phyloP scores from a whole-genome alignment of 2,329 filamentous ascomycete species.

The Colletotrichum tabaci region DNA sequence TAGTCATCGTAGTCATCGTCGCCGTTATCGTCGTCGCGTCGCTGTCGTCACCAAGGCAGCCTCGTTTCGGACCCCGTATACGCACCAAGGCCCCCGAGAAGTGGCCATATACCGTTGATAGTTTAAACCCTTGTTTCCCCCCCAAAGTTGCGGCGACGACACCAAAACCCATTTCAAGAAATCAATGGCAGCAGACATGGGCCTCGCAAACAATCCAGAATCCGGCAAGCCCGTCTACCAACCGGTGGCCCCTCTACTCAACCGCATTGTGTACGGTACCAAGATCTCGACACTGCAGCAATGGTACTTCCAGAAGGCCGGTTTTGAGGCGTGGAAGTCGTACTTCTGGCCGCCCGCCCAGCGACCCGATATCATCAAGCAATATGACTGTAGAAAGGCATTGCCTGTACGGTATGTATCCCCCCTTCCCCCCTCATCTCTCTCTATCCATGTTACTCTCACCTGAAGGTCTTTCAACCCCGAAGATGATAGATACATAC shows the following conservation, averaged over 20 bases:
- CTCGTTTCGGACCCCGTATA: background rate
- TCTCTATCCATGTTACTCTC: too few relatives aligned
- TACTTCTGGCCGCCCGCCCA: slow-evolving; percentile 32
- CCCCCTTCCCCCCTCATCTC: background rate
- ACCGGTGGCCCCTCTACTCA: slow-evolving; percentile 26
- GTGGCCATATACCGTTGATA: slow-evolving; percentile 9
- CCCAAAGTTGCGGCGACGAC: too few relatives aligned
- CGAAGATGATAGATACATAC: too few relatives aligned
- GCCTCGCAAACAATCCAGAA: background rate
- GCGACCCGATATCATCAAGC: slow-evolving; percentile 43
- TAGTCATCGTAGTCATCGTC: background rate
- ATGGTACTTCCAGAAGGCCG: slow-evolving; percentile 35
- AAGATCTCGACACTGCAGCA: slow-evolving; percentile 37
- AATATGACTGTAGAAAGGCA: slow-evolving; percentile 38
- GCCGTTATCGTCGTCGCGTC: background rate
- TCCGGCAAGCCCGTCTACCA: slow-evolving; percentile 1
- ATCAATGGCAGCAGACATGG: slow-evolving; percentile 5
- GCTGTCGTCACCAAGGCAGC: background rate
- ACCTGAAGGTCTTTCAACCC: too few relatives aligned
- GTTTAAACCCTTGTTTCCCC: background rate
- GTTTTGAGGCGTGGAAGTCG: slow-evolving; percentile 32
- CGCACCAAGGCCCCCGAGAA: background rate
- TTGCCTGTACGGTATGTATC: slow-evolving; percentile 40
- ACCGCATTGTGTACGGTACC: slow-evolving; percentile 37
- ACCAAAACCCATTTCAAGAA: background rate